Base-by-base conservation (phyloP, 2,329 filamentous ascomycete species). In the Hyphodiscus sp. region DNA sequence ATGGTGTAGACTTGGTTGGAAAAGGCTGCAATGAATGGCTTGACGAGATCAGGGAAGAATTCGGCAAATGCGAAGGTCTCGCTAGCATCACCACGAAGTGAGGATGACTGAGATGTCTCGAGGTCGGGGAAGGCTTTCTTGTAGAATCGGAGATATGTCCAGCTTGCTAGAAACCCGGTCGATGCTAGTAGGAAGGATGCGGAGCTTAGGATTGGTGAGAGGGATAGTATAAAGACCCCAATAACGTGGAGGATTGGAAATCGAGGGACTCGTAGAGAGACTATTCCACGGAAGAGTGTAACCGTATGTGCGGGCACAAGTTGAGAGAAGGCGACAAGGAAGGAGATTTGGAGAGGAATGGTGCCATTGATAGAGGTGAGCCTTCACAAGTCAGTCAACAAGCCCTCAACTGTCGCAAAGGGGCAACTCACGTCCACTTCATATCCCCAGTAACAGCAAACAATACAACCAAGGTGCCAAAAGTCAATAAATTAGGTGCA, bases 271-370 rank as follows among this genome's bases (percentile, higher is more conserved):
- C 92, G 88, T 70, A 97, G 83, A 56, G 94, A 95, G 55, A 97
- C 70, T 57, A 96, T 75, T 59, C 91, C 91, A 60, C 87, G 87
- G 74, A 96, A 92, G 54, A 99, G 82, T 4, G 92, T 94, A 50
- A 97, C 92, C 11, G 94, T 99, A 71, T 99, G 94, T 58, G 96
- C 91, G 20, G 94, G 94, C 38, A 97, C 87, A 48, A 99, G 88
- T 72, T 99, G 94, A 73, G 95, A 97, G 73, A 97, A 96, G 51
- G 92, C 89, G 64, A 97, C 89, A 57, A 99, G 87, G 74, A 97
- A 97, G 57, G 88, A 86, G 46, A 94, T 91, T 71, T 96, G 92
- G 54, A 96, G 77, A 16, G 91, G 85, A 59, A 96, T 86, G 52
- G 91, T 91, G 63, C 94, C 94, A 63, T 88, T 89, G 67, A 97